Conservation (phyloP, 257 asterid species). For the Solanum pinnatisectum region DNA sequence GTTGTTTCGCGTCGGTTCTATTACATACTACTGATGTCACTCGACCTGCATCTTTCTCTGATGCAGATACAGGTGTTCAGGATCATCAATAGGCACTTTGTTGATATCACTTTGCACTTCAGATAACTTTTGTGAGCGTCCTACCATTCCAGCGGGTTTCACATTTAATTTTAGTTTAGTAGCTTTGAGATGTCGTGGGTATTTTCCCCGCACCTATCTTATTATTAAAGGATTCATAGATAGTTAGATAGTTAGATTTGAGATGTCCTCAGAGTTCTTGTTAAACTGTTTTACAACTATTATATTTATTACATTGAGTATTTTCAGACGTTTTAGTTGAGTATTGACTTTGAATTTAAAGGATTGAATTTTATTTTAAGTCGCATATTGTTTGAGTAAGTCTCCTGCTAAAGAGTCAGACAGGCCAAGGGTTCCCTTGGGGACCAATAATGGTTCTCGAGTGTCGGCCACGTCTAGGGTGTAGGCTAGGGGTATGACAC, state of each 20-base stretch:
- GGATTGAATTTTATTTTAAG: no score
- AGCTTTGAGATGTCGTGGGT: background rate
- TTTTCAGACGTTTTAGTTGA: no score
- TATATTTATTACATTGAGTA: no score
- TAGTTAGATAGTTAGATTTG: background rate
- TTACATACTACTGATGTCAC: background rate
- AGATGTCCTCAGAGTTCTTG: background rate
- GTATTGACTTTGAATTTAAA: no score
- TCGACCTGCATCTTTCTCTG: background rate
- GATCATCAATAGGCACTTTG: background rate
- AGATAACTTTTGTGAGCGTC: background rate
- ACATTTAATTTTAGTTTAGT: no score
- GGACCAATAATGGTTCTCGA: background rate
- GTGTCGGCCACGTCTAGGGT: background rate
- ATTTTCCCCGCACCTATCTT: background rate
- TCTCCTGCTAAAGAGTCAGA: background rate
- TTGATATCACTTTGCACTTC: background rate
- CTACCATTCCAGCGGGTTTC: background rate
- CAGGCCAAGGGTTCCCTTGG: background rate
- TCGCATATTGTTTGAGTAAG: background rate
- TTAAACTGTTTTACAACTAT: background rate
- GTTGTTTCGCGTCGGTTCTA: background rate
- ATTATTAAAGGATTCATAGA: background rate
- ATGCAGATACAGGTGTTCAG: background rate
- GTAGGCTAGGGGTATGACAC: background rate